A percentile compares a stretch with the other conserved stretches of the same genome.
phyloP scores from a whole-genome alignment of 1,284 basidiomycete genomes.

The Ustilago esculenta region DNA sequence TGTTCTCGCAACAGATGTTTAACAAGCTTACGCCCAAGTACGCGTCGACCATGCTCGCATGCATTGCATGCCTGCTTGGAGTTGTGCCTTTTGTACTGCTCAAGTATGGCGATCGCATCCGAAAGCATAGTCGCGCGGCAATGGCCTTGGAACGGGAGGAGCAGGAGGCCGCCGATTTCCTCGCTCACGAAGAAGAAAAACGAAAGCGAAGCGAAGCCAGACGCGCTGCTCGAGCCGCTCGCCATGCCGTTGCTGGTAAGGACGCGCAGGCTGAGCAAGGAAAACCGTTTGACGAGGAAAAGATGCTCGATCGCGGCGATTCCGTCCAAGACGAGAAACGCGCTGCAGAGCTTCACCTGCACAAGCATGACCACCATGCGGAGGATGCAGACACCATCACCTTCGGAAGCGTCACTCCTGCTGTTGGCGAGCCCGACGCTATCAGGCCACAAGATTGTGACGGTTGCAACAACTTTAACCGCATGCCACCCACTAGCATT shows the following conservation, averaged over 20 bases:
- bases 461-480: conserved; percentile 30
- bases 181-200: conserved; percentile 22
- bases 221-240: no score
- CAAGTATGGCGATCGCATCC: conserved; percentile 54
- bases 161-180: conserved; percentile 27
- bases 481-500: conserved; percentile 41
- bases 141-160: conserved; percentile 50
- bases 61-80: conserved; percentile 53
- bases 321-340: conserved; percentile 3
- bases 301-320: conserved; percentile 10
- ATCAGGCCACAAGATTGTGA: conserved; percentile 19
- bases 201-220: conserved; percentile 23
- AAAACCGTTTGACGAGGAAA: conserved; percentile 19
- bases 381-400: conserved; percentile 12
- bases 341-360: neutral
- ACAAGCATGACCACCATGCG: neutral
- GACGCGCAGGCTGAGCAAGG: neutral
- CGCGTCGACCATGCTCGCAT: conserved; percentile 60
- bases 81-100: conserved; percentile 61
- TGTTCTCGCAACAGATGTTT: conserved; percentile 54
- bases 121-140: conserved; percentile 45
- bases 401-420: conserved; percentile 21
- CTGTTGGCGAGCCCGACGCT: neutral
- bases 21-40: conserved; percentile 50
- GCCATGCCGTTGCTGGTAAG: conserved; percentile 5